Evolutionary conservation across 1,284 basidiomycete genomes (phyloP).

Genomic region (Microbotryum lychnidis-dioicae): DNA sequence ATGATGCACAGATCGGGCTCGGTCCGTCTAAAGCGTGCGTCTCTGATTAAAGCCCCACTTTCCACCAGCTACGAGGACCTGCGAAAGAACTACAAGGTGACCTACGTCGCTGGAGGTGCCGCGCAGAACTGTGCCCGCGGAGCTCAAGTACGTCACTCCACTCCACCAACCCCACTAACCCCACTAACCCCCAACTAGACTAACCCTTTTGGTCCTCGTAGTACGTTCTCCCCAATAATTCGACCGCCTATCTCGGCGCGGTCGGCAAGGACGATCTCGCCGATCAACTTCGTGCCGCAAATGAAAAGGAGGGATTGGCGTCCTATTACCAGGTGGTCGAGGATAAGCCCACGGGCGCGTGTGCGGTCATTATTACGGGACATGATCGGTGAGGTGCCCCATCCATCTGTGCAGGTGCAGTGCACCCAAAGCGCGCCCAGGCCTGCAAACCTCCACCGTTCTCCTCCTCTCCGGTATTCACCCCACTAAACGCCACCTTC

Average conservation of each 20-base stretch:
- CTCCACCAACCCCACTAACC: not conserved
- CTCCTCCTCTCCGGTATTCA: no score
- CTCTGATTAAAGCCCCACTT: no score
- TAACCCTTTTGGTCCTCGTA: conserved; percentile 38
- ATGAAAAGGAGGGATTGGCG: conserved; percentile 83
- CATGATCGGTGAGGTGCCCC: conserved; percentile 62
- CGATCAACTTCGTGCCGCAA: conserved; percentile 81
- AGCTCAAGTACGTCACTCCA: conserved; percentile 65
- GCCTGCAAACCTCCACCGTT: no score
- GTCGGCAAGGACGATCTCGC: conserved; percentile 90
- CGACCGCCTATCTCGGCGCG: conserved; percentile 89
- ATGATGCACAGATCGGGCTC: no score
- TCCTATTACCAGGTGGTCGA: conserved; percentile 76
- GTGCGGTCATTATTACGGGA: conserved; percentile 90
- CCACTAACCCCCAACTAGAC: no score
- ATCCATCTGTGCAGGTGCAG: no score
- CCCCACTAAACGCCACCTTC: not conserved
- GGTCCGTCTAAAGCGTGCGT: no score
- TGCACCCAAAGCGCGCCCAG: no score
- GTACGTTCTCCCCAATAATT: conserved; percentile 82
- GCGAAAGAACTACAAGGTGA: conserved; percentile 64
- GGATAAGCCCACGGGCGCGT: conserved; percentile 87
- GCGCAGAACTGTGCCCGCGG: conserved; percentile 94
- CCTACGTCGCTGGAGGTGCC: conserved; percentile 93
- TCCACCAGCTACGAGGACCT: conserved; percentile 76